Evolutionary conservation across 257 asterid genomes (phyloP).

Genomic region (Rubia yunnanensis): DNA sequence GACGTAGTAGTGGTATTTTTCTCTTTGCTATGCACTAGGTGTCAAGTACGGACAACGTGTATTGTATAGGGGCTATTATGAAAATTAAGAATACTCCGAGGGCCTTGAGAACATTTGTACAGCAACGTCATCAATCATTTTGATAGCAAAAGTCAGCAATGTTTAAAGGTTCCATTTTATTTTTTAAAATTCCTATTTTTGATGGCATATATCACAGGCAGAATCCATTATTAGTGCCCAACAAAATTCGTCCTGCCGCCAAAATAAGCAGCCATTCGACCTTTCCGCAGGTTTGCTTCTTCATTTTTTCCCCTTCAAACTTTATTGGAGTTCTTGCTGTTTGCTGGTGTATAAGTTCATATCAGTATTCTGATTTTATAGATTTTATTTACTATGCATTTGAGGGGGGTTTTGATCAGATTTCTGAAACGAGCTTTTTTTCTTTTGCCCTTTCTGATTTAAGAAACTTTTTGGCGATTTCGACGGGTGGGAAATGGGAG

Average conservation of each 20-base stretch:
- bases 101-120: not conserved
- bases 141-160: conserved; percentile 3
- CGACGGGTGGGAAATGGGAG: not conserved
- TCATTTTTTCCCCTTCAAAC: conserved; percentile 2
- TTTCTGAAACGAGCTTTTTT: conserved; percentile 2
- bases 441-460: not conserved
- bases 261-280: conserved; percentile 15
- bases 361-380: not conserved
- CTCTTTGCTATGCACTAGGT: not conserved
- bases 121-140: conserved; percentile 15
- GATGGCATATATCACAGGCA: not conserved
- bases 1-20: not conserved
- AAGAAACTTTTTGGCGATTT: not conserved
- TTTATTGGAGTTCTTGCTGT: not conserved
- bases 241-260: conserved; percentile 23
- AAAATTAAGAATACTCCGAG: not conserved
- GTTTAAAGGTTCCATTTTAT: not conserved
- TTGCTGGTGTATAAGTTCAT: not conserved
- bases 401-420: conserved; percentile 8
- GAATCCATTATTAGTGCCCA: not conserved
- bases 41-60: not conserved
- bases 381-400: not conserved
- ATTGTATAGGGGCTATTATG: not conserved
- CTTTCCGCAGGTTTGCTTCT: conserved; percentile 25
- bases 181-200: not conserved